Base-by-base conservation (phyloP, 345 rosid genomes). In the Gossypium rotundifolium region DNA sequence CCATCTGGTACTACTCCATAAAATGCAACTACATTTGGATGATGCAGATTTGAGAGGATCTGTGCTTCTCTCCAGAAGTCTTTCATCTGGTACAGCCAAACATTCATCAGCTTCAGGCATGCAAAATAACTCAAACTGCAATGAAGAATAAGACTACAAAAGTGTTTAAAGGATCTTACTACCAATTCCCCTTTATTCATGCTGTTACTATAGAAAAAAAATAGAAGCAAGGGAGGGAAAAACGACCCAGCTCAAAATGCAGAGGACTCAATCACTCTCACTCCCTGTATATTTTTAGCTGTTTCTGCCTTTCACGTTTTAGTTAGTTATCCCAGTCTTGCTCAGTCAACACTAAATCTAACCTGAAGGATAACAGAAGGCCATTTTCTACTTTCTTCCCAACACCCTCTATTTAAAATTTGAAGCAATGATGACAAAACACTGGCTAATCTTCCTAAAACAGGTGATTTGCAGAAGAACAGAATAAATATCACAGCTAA, bases 11-110 rank as follows among this genome's bases (percentile, higher is more conserved):
- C 94, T 72, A 87, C 84, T 57, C 94, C 94, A 48, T 90, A 90
- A 78, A 90, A 88, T 59, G 92, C 92, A 72, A 90, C 90, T 42
- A 90, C 94, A 14, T 90, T 90, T 44, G 94, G 94, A 72, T 88
- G 92, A 79, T 88, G 94, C 70, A 90, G 90, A 79, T 83, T 87
- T 77, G 94, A 87, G 44, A 90, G 90, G 80, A 87, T 90, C 9
- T 85, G 92, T 65, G 94, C 94, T 78, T 90, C 94, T 71, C 92
- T 87, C 94, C 94, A 90, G 77, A 90, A 88, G 76, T 88, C 91
- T 76, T 87, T 85, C 38, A 84, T 83, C 94, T 88, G 79, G 65
- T 72, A 53, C 27, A 70, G 46, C 14, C 72, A 74, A 76, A 63
- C 3, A 65, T 40, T 46, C 27, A 64, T 71, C 65, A 80, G 75